These are phyloP conservation scores for Eudorina sp. DNA, from an alignment of 139 green algal species.

Conservation along the genomic window DNA sequence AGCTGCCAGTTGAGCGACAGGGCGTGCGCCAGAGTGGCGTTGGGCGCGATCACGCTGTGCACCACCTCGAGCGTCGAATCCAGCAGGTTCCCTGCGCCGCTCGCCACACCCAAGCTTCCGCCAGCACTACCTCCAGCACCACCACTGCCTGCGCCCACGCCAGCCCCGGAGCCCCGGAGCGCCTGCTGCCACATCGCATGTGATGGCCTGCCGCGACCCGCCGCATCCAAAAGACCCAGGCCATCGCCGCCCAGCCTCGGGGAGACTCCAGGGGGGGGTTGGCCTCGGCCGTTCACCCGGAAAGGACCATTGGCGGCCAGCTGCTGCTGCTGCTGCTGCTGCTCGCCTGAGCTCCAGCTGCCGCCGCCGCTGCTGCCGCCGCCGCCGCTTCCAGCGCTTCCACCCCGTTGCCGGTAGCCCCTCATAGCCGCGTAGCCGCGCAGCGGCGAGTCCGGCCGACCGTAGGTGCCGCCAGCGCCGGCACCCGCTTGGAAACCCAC, in stretches of 20 bases:
- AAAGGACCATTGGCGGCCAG: too few relatives aligned
- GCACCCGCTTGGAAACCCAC: too few relatives aligned
- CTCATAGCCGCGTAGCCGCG: conserved; percentile 7
- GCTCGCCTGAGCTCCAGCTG: background rate
- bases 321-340: too few relatives aligned
- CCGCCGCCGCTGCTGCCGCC: background rate
- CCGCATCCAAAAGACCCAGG: too few relatives aligned
- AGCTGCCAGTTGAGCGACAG: conserved; percentile 37
- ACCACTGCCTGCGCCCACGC: background rate
- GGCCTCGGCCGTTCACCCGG: too few relatives aligned
- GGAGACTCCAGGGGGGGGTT: too few relatives aligned
- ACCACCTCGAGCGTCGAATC: conserved; percentile 24
- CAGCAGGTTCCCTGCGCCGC: background rate
- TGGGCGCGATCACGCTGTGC: conserved; percentile 6
- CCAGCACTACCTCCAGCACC: background rate
- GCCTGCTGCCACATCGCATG: too few relatives aligned
- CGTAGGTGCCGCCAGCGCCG: background rate
- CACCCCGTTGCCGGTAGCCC: background rate
- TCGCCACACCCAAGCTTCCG: background rate
- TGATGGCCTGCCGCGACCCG: too few relatives aligned
- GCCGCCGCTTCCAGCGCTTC: background rate
- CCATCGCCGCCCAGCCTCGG: too few relatives aligned
- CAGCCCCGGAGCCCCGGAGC: too few relatives aligned
- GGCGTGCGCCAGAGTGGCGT: conserved; percentile 14
- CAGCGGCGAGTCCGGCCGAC: background rate